A percentile compares a stretch with the other conserved stretches of the same genome.
Evolutionary conservation across 768 basidiomycete genomes (phyloP).

Genomic region (Suillus alpinus): DNA sequence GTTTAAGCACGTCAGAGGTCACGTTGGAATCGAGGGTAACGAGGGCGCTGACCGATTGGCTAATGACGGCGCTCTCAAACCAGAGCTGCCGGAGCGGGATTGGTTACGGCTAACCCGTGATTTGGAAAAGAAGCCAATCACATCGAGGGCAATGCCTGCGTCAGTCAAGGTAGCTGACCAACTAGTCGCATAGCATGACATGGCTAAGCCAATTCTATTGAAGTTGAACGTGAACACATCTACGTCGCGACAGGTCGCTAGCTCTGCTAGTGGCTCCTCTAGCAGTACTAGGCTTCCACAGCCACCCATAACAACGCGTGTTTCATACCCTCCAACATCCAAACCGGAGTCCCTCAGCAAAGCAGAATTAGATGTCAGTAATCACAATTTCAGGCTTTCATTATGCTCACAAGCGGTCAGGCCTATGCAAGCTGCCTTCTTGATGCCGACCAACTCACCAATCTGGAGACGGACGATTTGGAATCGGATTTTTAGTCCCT

Average conservation of each 20-base stretch:
- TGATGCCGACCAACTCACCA: conserved; percentile 31
- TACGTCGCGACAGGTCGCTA: background rate
- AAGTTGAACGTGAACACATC: background rate
- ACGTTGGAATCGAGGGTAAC: conserved; percentile 76
- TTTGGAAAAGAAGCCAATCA: background rate
- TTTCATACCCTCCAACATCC: background rate
- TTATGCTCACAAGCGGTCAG: conserved; percentile 4
- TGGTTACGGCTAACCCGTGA: conserved; percentile 41
- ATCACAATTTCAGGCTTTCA: too few species aligned
- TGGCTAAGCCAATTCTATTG: background rate
- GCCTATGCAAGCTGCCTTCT: conserved; percentile 37
- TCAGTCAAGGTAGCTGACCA: background rate
- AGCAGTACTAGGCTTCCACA: background rate
- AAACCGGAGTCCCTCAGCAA: background rate
- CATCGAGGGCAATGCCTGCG: background rate
- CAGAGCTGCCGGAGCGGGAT: conserved; percentile 48
- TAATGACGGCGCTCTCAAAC: conserved; percentile 48
- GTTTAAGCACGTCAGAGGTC: conserved; percentile 76
- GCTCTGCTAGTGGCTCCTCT: background rate
- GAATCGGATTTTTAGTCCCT: conserved; percentile 26
- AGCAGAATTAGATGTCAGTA: conserved; percentile 24
- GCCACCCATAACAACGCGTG: background rate
- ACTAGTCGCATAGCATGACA: background rate
- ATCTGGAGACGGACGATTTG: conserved; percentile 28
- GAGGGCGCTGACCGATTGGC: conserved; percentile 83